Base-by-base conservation (phyloP, 2,329 filamentous ascomycete genomes). In the Colletotrichum sp. region DNA sequence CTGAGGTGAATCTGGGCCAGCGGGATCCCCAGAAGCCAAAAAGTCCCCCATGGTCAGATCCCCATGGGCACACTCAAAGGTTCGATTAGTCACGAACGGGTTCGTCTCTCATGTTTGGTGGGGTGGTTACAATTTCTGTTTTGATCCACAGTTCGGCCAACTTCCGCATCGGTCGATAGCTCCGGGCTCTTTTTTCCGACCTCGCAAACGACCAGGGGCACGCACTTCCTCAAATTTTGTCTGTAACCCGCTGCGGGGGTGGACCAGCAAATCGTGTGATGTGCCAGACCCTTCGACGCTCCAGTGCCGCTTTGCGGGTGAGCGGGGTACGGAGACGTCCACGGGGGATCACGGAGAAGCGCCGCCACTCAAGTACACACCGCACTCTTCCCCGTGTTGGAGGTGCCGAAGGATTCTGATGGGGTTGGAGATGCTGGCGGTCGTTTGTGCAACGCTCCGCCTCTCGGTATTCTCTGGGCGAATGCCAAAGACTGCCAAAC, bases 21-120 rank as follows among this genome's bases (percentile, higher is more conserved):
- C 73, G 73, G 73, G 74, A 69, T 73, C 70, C 67, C 60, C 72
- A 76, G 74, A 68, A 68, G 70, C 59, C 64, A 60, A 76, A 68
- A 55, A 24, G n/a, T 39, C 57, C 73, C 70, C 70, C 70, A 68
- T 24, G 74, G 36, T 49, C n/a, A 69, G 30, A 76, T 59, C 65
- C 64, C 74, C 72, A 62, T 75, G 72, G 72, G 72, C 68, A 69
- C 30, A 52, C 39, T 36, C 9, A 16, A 52, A 44, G 21, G 26
- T 21, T 15, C 52, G 68, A 66, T 60, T 73, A 64, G 64, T 76
- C 73, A 69, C 15, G 57, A 44, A 60, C 39, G 10, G 26, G 28
- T 60, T 60, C 59, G 32, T 68, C 59, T 68, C 32, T 62, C 44
- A 49, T 49, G 9, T n/a, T 28, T 44, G 21, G 66, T 28, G 32